Evolutionary conservation across 176 grass and related monocot species (phyloP), one percentile per base, ranked within the genome.

Genomic region (Carex littledalei): DNA sequence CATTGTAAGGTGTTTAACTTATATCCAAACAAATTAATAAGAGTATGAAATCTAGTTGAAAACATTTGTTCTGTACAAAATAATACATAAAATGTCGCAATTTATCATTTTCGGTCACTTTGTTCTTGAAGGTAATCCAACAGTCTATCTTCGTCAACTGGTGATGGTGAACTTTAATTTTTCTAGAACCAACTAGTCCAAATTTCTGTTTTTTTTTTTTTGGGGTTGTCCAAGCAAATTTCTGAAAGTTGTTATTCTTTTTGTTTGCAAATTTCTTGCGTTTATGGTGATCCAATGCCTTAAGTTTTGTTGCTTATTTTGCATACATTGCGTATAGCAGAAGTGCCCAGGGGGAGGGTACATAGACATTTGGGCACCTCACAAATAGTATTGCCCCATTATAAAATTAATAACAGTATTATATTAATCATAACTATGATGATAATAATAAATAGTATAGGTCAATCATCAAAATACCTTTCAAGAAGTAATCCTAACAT

Each of bases 41-140:
- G 37, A 50, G 9, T 50, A 50, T 50, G 71, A 52, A 77, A 53
- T 54, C 1, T 5, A 58, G 17, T 80, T 80, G 22, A 39, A 80
- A 80, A 80, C 29, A 31, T 16, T 73, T 18, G 67, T 72, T 72
- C 39, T 72, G 14, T 72, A 39, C 29, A 43, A 72, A 72, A 72
- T 72, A 73, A 73, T 5, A n/a, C 3, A 45, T 12, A n/a, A 72
- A 50, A 50, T 50, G 24, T 17, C 7, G 2, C 34, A 43, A 43
- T 73, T 73, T 73, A 41, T 73, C 68, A 73, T 73, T 73, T 73
- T 72, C 14, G 2, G 12, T 72, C 68, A 17, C 18, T 77, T 77
- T 11, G 2, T 11, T 50, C 47, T 50, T n/a, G 11, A 47, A 77
- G 9, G 32, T 43, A 75, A n/a, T 43, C 16, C 47, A 75, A 75